Base-by-base conservation (phyloP, 179 eudicot species). In the Actinidia polygama region DNA sequence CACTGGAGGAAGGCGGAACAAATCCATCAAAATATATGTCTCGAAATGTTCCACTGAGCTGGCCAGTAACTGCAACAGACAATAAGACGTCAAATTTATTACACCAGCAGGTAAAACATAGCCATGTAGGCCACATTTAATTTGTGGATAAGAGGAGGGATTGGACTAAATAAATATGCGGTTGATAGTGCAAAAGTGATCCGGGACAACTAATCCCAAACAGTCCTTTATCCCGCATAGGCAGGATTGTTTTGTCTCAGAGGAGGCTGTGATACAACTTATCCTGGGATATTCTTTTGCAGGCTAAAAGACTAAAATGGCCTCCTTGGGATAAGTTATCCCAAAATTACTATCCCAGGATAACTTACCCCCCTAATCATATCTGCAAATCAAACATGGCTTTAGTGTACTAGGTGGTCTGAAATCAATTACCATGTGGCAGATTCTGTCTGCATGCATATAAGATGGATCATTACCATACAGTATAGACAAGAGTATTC, bases 21-120 rank as follows among this genome's bases (percentile, higher is more conserved):
- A 96, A 96, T 84, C 99, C 99, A 90, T 96, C 99, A 80, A 92
- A 86, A 40, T 95, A 80, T 78, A 93, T 86, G 85, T 96, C 96
- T 75, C 88, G 91, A 84, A 88, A 88, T 44, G 91, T 90, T 77
- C 91, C 92, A 88, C 79, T 80, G 75, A 69, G 83, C 53, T 79
- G 74, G 58, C 90, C 90, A 87, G 89, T 87, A 87, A 88, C 91
- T 89, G 85, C 84, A 88, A 85, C 47, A 64, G 61, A 66, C 54
- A 23, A 73, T 58, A 55, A 47, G 53, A 62, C 19, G 54, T 54
- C 70, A 73, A 61, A 66, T 23, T 79, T 26, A 78, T 74, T 23
- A 81, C n/a, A 40, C 10, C 6, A 2, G 69, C 73, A 53, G 2
- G 23, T 36, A 49, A 57, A 63, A 36, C 1, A 21, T 21, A 70